Evolutionary conservation across 2,329 filamentous ascomycete species (phyloP).

Genomic region (Colletotrichum gloeosporioides): DNA sequence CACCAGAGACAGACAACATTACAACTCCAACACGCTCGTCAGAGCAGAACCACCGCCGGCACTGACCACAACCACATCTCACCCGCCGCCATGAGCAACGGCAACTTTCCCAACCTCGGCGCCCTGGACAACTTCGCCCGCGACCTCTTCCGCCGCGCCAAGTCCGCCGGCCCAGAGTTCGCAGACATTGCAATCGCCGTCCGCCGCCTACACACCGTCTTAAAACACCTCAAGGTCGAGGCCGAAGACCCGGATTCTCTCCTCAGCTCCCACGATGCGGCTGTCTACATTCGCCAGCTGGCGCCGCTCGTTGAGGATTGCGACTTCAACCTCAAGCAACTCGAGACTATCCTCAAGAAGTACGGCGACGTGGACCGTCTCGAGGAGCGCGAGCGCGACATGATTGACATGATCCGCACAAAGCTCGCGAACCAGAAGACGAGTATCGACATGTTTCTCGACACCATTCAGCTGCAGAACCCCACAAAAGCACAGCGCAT

Average conservation of each 20-base stretch:
- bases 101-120: slow-evolving; percentile 53
- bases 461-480: slow-evolving; percentile 60
- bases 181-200: slow-evolving; percentile 55
- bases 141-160: slow-evolving; percentile 59
- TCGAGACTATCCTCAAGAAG: slow-evolving; percentile 57
- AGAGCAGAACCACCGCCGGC: background rate
- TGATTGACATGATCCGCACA: slow-evolving; percentile 46
- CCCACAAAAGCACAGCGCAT: slow-evolving; percentile 41
- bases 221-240: slow-evolving; percentile 64
- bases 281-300: slow-evolving; percentile 55
- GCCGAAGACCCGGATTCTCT: slow-evolving; percentile 61
- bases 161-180: slow-evolving; percentile 53
- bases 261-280: slow-evolving; percentile 48
- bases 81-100: slow-evolving; percentile 32
- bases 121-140: slow-evolving; percentile 60
- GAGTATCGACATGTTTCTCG: slow-evolving; percentile 60
- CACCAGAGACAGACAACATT: background rate
- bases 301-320: slow-evolving; percentile 59
- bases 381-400: slow-evolving; percentile 38
- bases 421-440: slow-evolving; percentile 59
- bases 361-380: slow-evolving; percentile 35
- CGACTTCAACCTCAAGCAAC: slow-evolving; percentile 59
- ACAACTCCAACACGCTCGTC: background rate
- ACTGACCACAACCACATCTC: slow-evolving; percentile 12
- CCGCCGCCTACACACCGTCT: slow-evolving; percentile 57